Evolutionary conservation across 2,329 filamentous ascomycete species (phyloP), one percentile per base, ranked within the genome.

Genomic region (Teratosphaeria pseudoeucalypti): DNA sequence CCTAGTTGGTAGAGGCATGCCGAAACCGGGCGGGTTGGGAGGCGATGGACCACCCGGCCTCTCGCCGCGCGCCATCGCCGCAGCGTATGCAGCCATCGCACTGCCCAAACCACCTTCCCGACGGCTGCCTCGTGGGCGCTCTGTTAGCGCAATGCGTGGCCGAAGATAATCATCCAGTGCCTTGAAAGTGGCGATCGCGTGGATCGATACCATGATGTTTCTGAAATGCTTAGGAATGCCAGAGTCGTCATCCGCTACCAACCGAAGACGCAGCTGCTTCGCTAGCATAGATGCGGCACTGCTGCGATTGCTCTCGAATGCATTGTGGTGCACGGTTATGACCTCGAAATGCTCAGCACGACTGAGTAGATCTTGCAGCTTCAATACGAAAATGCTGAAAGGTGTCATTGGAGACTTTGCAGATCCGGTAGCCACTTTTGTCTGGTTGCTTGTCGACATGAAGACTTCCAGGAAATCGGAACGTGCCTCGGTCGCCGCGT

Each of bases 301-400:
- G 73, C 87, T 95, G 61, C 92, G 85, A 66, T 90, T 95, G 58
- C 88, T 90, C 71, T 96, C 92, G 66, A 92, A 89, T 5, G 89
- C 87, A 67, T 95, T 95, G 63, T 95, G 89, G 72, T 95, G 90
- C 58, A 97, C 92, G 7, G 94, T 99, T 62, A 96, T 84, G 53
- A 99, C 92, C 71, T 99, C 94, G 68, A 97, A 99, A 78, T 97
- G 92, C 77, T 99, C 94, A 37, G 92, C 95, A 66, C 94, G 86
- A 78, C 94, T 99, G 59, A 99, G 82, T 60, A 99, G 79, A 76
- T 99, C 94, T 75, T 99, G 94, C 34, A 99, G 80, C 74, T 99
- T 99, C 72, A 92, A 88, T 49, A 96, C 86, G 72, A 99, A 81
- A 57, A 95, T 84, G 69, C 91, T 94, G 73, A 97, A 96, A 0